A percentile compares a stretch with the other conserved stretches of the same genome.
phyloP scores from a whole-genome alignment of 2,329 filamentous ascomycete genomes.

The Verticillium alfalfae region DNA sequence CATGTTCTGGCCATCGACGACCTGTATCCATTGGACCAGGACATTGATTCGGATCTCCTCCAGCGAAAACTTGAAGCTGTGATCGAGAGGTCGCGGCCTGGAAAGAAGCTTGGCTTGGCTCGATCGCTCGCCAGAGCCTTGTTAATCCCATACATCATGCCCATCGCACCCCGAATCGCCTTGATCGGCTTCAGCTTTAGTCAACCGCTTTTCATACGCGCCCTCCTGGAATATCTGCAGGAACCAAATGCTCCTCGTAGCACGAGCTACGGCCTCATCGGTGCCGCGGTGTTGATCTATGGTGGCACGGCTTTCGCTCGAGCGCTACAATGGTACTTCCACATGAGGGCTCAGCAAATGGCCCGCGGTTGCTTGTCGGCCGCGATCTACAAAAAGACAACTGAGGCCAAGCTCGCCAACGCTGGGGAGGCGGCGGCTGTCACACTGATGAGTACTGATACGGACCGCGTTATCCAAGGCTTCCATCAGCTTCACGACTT shows the following conservation, averaged over 20 bases:
- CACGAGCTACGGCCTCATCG: conserved; percentile 25
- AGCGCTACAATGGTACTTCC: conserved; percentile 25
- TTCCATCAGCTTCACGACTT: conserved; percentile 23
- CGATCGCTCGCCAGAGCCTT: conserved; percentile 22
- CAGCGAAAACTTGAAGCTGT: conserved; percentile 5
- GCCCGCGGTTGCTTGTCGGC: conserved; percentile 19
- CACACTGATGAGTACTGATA: conserved; percentile 31
- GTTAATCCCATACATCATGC: conserved; percentile 23
- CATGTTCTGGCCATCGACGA: conserved; percentile 23
- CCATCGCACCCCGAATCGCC: conserved; percentile 28
- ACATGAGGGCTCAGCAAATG: conserved; percentile 21
- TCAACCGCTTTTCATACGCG: conserved; percentile 36
- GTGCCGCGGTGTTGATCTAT: conserved; percentile 22
- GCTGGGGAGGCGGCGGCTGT: conserved; percentile 23
- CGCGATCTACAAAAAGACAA: conserved; percentile 24
- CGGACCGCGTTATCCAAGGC: conserved; percentile 25
- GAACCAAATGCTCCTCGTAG: conserved; percentile 14
- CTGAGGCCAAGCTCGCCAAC: conserved; percentile 14
- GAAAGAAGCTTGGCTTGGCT: conserved; percentile 18
- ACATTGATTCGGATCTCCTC: conserved; percentile 10
- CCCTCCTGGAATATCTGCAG: conserved; percentile 25
- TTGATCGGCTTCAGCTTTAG: conserved; percentile 34
- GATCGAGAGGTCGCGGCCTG: conserved; percentile 9
- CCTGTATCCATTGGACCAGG: conserved; percentile 22
- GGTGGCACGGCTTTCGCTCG: conserved; percentile 24